phyloP scores from a whole-genome alignment of 140 eudicot species.

The Oenanthe javanica region DNA sequence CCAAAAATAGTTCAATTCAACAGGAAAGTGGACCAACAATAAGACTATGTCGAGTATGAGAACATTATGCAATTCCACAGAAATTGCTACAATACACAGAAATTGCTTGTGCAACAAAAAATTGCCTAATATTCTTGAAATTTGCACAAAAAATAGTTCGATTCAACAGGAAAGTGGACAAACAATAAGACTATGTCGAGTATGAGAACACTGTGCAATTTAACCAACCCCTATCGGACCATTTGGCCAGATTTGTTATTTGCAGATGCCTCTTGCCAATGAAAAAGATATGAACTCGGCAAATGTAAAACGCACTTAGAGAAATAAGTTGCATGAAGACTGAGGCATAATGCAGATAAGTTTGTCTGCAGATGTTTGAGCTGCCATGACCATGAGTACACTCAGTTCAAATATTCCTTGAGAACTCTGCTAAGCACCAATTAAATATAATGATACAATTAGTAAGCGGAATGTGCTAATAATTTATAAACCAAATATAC shows the following conservation, averaged over 20 bases:
- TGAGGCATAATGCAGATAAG: neutral
- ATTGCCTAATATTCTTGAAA: neutral
- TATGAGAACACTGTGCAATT: constrained; percentile 4
- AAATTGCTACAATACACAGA: neutral
- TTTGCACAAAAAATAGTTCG: neutral
- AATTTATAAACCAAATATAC: neutral
- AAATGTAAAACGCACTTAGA: neutral
- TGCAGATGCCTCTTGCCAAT: neutral
- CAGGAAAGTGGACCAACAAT: neutral
- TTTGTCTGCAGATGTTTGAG: neutral
- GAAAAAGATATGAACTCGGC: neutral
- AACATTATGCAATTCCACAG: neutral
- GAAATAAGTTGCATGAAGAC: neutral
- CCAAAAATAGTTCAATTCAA: neutral
- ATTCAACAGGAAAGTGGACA: neutral
- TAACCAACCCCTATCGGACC: neutral
- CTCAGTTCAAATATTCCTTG: neutral
- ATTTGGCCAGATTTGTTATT: constrained; percentile 1
- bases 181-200: neutral
- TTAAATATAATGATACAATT: neutral
- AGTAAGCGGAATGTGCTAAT: neutral
- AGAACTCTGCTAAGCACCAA: neutral
- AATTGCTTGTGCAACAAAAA: neutral
- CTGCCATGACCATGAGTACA: neutral
- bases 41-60: neutral